Base-by-base conservation (phyloP, 139 green algal genomes). In the Auxenochlorella protothecoides region DNA sequence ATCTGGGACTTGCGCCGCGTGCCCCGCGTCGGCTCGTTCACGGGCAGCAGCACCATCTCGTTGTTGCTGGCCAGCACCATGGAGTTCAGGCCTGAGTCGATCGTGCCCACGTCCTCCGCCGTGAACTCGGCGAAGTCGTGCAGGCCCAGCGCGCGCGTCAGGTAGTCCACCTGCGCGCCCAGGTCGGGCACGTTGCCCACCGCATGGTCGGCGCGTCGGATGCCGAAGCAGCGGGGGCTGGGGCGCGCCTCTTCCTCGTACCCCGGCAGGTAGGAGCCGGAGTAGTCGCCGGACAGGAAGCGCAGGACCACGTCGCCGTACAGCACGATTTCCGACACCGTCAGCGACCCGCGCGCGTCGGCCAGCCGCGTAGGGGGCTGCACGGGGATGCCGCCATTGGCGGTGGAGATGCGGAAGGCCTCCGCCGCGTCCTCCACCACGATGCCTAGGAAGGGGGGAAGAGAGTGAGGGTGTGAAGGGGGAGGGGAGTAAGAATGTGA, bases 101-200 rank as follows among this genome's bases (percentile, higher is more conserved):
- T 73, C 3, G 94, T 99, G 67, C 94, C 94, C 56, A 99, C 92
- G 67, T 99, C 95, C 74, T 96, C 92, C 0, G 95, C 88, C 3
- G 85, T 89, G 75, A 99, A 99, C 80, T 98, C 93, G 3, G 93
- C 93, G 84, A 98, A 98, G 70, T 98, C 91, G 75, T 98, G 93
- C 75, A 96, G 96, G 63, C 93, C 65, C 53, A 72, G 13, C 15
- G 63, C 53, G 7, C 9, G 27, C 2, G 57, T 77, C 15, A 99
- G 85, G 78, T 98, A 97, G n/a, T 93, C 75, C 27, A 95, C 76
- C 3, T 83, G 70, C 65, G 88, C 77, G 5, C 88, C 55, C 51
- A 99, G 84, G 55, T 95, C 63, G 8, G 65, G 82, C 54, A 97
- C 90, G 78, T 99, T 99, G 70, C 95, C 93, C 14, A 99, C 95